Evolutionary conservation across 2,329 filamentous ascomycete species (phyloP).

Genomic region (Diaporthe sp.): DNA sequence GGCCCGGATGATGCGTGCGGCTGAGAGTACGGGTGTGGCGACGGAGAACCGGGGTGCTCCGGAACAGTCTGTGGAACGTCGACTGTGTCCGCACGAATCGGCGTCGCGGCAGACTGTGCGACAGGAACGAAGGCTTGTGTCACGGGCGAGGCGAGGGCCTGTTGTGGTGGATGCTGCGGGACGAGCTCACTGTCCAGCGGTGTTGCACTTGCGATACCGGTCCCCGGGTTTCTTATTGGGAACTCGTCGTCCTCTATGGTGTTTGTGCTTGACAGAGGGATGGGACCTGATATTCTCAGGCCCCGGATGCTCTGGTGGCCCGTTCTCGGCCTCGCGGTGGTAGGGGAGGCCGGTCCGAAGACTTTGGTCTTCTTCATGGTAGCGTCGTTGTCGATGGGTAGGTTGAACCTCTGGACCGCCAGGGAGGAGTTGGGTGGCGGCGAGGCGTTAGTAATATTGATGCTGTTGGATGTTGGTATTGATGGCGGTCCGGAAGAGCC

Average conservation of each 20-base stretch:
- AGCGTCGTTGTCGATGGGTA: slow-evolving; percentile 16
- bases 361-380: slow-evolving; percentile 42
- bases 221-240: slow-evolving; percentile 62
- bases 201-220: slow-evolving; percentile 53
- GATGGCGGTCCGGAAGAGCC: slow-evolving; percentile 44
- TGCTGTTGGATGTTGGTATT: slow-evolving; percentile 43
- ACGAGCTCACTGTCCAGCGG: slow-evolving; percentile 43
- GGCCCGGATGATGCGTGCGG: slow-evolving; percentile 41
- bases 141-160: slow-evolving; percentile 39
- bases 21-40: slow-evolving; percentile 43
- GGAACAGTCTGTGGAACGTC: slow-evolving; percentile 42
- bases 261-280: slow-evolving; percentile 62
- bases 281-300: slow-evolving; percentile 70
- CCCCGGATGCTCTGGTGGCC: slow-evolving; percentile 66
- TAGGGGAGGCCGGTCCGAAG: slow-evolving; percentile 47
- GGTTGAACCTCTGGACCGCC: slow-evolving; percentile 29
- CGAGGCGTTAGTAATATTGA: slow-evolving; percentile 31
- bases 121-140: slow-evolving; percentile 31
- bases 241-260: slow-evolving; percentile 68
- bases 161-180: slow-evolving; percentile 44
- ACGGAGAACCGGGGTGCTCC: slow-evolving; percentile 46
- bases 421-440: slow-evolving; percentile 26
- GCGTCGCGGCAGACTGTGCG: slow-evolving; percentile 23
- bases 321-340: slow-evolving; percentile 57
- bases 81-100: slow-evolving; percentile 41